These are phyloP conservation scores for Psilocybe mexicana DNA, from an alignment of 1,284 basidiomycete species.

Conservation along the genomic window DNA sequence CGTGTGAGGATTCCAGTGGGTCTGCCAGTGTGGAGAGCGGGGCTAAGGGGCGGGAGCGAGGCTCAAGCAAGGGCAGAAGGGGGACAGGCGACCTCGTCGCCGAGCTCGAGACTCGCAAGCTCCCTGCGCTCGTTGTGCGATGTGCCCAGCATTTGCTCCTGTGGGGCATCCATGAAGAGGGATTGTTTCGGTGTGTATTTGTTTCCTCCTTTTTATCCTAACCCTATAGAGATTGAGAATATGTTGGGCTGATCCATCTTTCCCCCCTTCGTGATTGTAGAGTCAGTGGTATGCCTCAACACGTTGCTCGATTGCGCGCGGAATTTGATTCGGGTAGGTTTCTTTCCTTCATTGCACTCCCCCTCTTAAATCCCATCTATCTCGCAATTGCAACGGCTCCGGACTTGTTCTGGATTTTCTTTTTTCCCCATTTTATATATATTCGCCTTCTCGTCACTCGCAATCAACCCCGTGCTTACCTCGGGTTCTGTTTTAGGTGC, in stretches of 20 bases:
- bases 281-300: slow-evolving; percentile 72
- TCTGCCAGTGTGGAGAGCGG: not conserved
- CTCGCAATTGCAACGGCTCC: not conserved
- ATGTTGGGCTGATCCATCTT: not conserved
- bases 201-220: slow-evolving; percentile 3
- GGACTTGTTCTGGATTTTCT: not conserved
- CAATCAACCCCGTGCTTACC: slow-evolving; percentile 7
- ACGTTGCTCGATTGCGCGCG: slow-evolving; percentile 69
- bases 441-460: not conserved
- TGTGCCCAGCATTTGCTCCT: slow-evolving; percentile 78
- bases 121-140: slow-evolving; percentile 75
- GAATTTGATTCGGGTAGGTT: slow-evolving; percentile 82
- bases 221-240: not conserved
- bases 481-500: slow-evolving; percentile 53
- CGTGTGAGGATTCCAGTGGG: too few relatives aligned
- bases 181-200: slow-evolving; percentile 69
- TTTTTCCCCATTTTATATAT: slow-evolving; percentile 7
- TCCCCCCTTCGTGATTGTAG: slow-evolving; percentile 38
- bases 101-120: slow-evolving; percentile 52
- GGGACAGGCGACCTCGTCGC: slow-evolving; percentile 20
- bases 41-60: not conserved
- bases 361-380: not conserved
- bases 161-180: slow-evolving; percentile 84
- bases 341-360: not conserved
- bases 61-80: not conserved